Base-by-base conservation (phyloP, 1,139 yeast genomes). In the Sugiyamaella castrensis region DNA sequence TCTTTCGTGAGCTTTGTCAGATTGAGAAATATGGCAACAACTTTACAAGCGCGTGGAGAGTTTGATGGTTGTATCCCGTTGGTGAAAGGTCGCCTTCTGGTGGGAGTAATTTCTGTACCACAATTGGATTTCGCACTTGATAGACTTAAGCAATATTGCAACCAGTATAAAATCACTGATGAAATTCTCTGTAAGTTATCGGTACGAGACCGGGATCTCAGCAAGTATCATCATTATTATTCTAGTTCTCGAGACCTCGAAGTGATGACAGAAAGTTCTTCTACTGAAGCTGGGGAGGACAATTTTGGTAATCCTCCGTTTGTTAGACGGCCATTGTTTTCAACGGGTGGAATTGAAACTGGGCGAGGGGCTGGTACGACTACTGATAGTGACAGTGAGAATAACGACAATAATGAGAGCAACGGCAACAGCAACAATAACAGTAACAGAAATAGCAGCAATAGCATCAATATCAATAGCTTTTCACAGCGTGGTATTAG, bases 21-120 rank as follows among this genome's bases (percentile, higher is more conserved):
- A 4, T 62, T 80, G 24, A 68, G 73, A 40, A 51, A 61, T 2
- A 72, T 74, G 54, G 60, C 77, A 35, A 50, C 57, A 2, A 53
- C 66, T 7, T 63, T 77, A 12, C 80, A 76, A 32, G 61, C 63
- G 12, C 69, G 69, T 19, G 71, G 74, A 2, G 70, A 78, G 46
- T 63, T 77, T 26, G 85, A 80, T 60, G 84, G 83, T 0, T 78
- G 82, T 56, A 62, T 80, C 24, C 80, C 84, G 0, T 64, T 80
- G 9, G 57, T 64, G 31, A 53, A 56, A 8, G 57, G 58, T 32
- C 55, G 60, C 12, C 59, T 67, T 0, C 70, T 81, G 44, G 72
- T 77, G 11, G 84, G 84, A 0, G 57, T 79, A 8, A 57, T 80
- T 8, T 75, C 78, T 45, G 79, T 76, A 37, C 74, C 82, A 0